These are phyloP conservation scores for Claviceps paspali DNA, from an alignment of 2,329 filamentous ascomycete species.

Conservation along the genomic window DNA sequence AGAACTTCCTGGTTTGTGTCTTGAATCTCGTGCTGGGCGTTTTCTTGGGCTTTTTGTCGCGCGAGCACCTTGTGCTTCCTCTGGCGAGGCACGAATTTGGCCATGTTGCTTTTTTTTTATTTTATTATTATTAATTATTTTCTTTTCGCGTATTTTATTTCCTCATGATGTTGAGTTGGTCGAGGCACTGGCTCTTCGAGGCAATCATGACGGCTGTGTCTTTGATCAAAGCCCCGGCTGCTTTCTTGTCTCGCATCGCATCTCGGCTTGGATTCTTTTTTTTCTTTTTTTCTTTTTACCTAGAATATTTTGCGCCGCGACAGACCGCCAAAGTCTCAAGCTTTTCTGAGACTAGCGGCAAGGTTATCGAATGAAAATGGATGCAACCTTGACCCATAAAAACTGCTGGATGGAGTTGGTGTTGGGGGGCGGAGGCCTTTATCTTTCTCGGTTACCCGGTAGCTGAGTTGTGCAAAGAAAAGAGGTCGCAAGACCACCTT, in stretches of 20 bases:
- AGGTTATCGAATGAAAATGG: too few species aligned
- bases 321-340: constrained; percentile 19
- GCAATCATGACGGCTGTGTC: constrained; percentile 4
- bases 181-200: constrained; percentile 10
- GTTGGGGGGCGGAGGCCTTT: too few species aligned
- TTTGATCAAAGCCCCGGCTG: neutral
- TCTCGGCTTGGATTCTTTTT: neutral
- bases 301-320: constrained; percentile 18
- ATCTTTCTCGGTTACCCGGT: neutral
- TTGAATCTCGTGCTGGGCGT: constrained; percentile 23
- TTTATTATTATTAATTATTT: neutral
- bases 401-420: too few species aligned
- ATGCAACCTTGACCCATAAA: too few species aligned
- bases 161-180: neutral
- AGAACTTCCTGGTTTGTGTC: constrained; percentile 22
- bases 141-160: neutral
- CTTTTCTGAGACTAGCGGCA: constrained; percentile 20
- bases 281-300: neutral
- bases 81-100: constrained; percentile 46
- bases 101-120: constrained; percentile 22
- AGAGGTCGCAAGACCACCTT: neutral
- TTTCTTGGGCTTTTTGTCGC: constrained; percentile 36
- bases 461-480: neutral
- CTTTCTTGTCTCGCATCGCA: neutral
- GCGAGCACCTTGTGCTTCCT: constrained; percentile 56